Evolutionary conservation across 106 monocot genomes (phyloP), one percentile per base, ranked within the genome.

Genomic region (Posidonia australis): DNA sequence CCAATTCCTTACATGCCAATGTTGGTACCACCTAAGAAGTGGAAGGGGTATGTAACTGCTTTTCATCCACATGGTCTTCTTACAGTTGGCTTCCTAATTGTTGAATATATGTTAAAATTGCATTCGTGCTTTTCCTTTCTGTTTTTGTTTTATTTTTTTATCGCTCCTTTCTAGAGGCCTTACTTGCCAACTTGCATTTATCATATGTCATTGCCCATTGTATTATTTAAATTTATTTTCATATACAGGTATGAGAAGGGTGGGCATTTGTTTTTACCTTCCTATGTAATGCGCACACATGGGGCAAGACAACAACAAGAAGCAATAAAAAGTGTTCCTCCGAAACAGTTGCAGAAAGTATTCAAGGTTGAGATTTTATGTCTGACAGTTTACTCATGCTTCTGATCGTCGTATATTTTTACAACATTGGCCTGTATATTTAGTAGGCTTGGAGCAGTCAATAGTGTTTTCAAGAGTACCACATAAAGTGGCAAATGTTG

Each of bases 1-100:
- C 58, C 85, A 67, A 81, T 93, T 65, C 88, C 92, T 58, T 88
- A 93, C 72, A 79, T 93, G 71, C 88, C 92, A 67, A 93, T 93
- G 92, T 65, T 93, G 74, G 79, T 85, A 67, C 77, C 78, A 43
- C 92, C 92, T 41, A 78, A 78, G 77, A 77, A 74, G 53, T 93
- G 92, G 92, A 85, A 83, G 23, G 85, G 92, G 92, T 93, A 86
- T 59, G 84, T n/a, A 21, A 0, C 11, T 59, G 1, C 13, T 16
- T 55, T 14, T 23, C 36, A 36, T 36, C 7, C 36, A 36, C 36
- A 36, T 2, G 36, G 36, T 36, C 36, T n/a, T n/a, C n/a, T 36
- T 36, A 36, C 36, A 4, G 36, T 36, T 36, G 36, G 7, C 36
- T 36, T 36, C 36, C 36, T 7, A 36, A 36, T 7, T 36, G 7